phyloP scores from a whole-genome alignment of 371 early-diverging fungal species.

The Mucor saturninus region DNA sequence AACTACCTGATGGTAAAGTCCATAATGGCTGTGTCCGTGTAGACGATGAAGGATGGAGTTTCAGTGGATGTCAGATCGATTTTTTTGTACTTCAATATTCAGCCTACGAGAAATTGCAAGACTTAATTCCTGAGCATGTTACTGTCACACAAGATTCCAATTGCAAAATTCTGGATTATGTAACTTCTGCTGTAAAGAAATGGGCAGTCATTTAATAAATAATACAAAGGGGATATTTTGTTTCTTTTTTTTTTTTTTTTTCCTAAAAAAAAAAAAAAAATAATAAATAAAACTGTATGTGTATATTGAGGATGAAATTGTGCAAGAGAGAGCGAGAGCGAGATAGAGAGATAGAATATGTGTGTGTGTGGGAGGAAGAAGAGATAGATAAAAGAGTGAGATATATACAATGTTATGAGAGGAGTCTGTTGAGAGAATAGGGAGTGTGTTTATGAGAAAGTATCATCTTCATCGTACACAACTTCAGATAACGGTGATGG shows the following conservation, averaged over 20 bases:
- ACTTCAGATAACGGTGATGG: slow-evolving; percentile 29
- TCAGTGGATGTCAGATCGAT: slow-evolving; percentile 52
- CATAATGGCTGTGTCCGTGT: slow-evolving; percentile 60
- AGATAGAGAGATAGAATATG: too few relatives aligned
- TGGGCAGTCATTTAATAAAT: slow-evolving; percentile 24
- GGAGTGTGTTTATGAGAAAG: not conserved
- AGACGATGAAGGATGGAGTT: slow-evolving; percentile 60
- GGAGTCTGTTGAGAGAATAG: not conserved
- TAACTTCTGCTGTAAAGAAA: slow-evolving; percentile 23
- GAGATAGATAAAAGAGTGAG: not conserved
- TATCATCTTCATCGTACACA: slow-evolving; percentile 14
- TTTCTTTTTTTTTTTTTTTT: not conserved
- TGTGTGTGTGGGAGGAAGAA: too few relatives aligned
- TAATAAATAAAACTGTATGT: not conserved
- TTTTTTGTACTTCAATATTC: slow-evolving; percentile 40
- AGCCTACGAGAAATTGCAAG: slow-evolving; percentile 18
- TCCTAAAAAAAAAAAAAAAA: not conserved
- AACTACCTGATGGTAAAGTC: slow-evolving; percentile 45
- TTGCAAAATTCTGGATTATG: slow-evolving; percentile 29
- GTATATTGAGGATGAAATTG: not conserved
- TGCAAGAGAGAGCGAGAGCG: not conserved
- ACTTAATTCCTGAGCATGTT: slow-evolving; percentile 26
- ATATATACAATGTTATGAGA: not conserved
- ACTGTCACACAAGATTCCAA: slow-evolving; percentile 12
- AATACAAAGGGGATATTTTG: not conserved